Conservation (phyloP, 805 yeast species). For the Jamesozyma hellenica region DNA sequence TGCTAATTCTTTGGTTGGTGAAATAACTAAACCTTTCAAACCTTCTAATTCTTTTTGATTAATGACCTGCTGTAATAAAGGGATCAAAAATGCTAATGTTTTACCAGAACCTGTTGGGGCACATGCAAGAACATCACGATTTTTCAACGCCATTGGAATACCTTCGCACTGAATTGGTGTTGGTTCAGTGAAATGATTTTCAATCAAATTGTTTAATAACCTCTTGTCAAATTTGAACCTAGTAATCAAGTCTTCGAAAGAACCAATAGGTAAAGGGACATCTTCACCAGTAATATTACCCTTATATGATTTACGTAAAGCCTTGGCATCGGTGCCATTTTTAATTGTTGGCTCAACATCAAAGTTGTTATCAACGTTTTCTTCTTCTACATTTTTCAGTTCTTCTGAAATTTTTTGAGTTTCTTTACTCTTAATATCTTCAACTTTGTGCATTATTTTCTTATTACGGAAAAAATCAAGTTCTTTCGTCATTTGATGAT, state of each 20-base stretch:
- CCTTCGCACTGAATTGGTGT: slow-evolving; percentile 91
- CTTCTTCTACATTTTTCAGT: slow-evolving; percentile 23
- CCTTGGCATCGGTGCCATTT: slow-evolving; percentile 48
- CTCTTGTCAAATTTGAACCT: slow-evolving; percentile 56
- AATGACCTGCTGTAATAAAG: slow-evolving; percentile 44
- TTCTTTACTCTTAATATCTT: slow-evolving; percentile 7
- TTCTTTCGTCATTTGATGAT: slow-evolving; percentile 53
- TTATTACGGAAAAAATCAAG: slow-evolving; percentile 72
- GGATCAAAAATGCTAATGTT: slow-evolving; percentile 81
- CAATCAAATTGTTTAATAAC: slow-evolving; percentile 48
- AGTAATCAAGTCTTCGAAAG: slow-evolving; percentile 68
- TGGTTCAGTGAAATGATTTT: slow-evolving; percentile 69
- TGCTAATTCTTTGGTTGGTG: slow-evolving; percentile 94
- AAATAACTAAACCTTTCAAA: slow-evolving; percentile 65
- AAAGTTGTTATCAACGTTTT: slow-evolving; percentile 23
- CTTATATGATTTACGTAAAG: slow-evolving; percentile 48
- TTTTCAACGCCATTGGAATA: slow-evolving; percentile 61
- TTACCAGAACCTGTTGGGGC: slow-evolving; percentile 99
- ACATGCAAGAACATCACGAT: slow-evolving; percentile 78
- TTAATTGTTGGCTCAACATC: slow-evolving; percentile 36
- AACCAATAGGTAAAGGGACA: slow-evolving; percentile 81
- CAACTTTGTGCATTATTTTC: slow-evolving; percentile 29
- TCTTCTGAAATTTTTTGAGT: slow-evolving; percentile 22
- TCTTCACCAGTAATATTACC: slow-evolving; percentile 77
- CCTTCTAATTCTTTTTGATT: slow-evolving; percentile 31